Base-by-base conservation (phyloP, 1,284 basidiomycete genomes). In the Cutaneotrichosporon dermatis region DNA sequence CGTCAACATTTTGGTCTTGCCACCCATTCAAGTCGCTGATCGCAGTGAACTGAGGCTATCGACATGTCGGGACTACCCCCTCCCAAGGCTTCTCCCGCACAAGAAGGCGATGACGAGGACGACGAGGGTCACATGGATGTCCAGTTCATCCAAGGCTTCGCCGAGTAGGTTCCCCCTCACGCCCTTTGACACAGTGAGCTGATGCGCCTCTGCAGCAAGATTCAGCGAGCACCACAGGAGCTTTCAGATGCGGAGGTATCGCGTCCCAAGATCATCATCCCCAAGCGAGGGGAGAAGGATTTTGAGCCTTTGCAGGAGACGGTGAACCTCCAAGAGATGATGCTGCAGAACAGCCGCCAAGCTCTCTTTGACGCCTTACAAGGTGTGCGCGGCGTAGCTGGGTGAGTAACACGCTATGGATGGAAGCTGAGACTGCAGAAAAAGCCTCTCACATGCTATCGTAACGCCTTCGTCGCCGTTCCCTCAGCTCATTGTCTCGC, bases 281-380 rank as follows among this genome's bases (percentile, higher is more conserved):
- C 93, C 9, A 93, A 90, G 75, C 84, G 93, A 35, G 93, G 93
- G 4, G 93, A 96, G 76, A 96, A 97, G 74, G 92, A 96, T 68
- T 98, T 94, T 68, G 94, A 98, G 75, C 95, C 95, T 77, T 83
- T 66, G 78, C 70, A 59, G 63, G 79, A 72, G 66, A 83, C 55
- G 82, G 85, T 46, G 84, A 89, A 58, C 84, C 85, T 79, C 43
- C 78, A 79, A 56, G 78, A 77, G 15, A 90, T 91, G 51, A 86
- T 87, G 57, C 81, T 95, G n/a, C 90, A 94, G 66, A 79, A 85
- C 33, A 87, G 90, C 75, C 81, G 93, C 54, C 81, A 83, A 58
- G 92, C 93, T 8, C 91, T 96, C 86, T 87, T 93, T 61, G 85
- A 87, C 44, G 87, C 91, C 0, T 77, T 97, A 49, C 82, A 84